Base-by-base conservation (phyloP, 179 eudicot species). In the Sideroxylon spinosum region DNA sequence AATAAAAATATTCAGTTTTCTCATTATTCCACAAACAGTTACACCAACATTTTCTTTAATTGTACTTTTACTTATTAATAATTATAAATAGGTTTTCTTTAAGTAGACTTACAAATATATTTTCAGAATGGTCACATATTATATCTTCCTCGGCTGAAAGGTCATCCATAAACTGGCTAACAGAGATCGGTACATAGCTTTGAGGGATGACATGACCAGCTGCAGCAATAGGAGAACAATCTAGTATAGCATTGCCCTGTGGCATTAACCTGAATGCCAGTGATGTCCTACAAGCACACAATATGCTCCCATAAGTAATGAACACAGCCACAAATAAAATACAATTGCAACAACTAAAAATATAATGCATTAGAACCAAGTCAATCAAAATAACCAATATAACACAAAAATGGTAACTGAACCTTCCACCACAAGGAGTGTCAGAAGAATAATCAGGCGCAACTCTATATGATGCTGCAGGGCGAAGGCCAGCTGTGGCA, bases 191-290 rank as follows among this genome's bases (percentile, higher is more conserved):
- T 69, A 84, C 89, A 82, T 87, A 93, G 81, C 94, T 92, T 62
- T 93, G 97, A 66, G 97, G 97, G 84, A 90, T 86, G 77, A 89
- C 87, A 89, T 93, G 98, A 78, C 98, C 98, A 84, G 97, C 98
- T 71, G 91, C 89, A 50, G 88, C 82, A 67, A 93, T 83, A 70
- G 91, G 86, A 50, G 98, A 80, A 79, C 94, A 93, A 81, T 92
- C 93, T 78, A 93, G 74, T 71, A 93, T 70, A 29, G 98, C 97
- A 84, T 90, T 88, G 81, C 91, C 86, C 84, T 88, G 94, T 17
- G 98, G 98, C 90, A 90, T 88, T 78, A 93, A 90, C 88, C 92
- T 88, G 85, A 92, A 92, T 75, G 91, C 93, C 76, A 93, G 75
- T 29, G 93, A 92, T 76, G 93, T 85, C 90, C 98, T 93, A 89